Conservation (phyloP, 2,329 filamentous ascomycete genomes). For the Diaporthe sp. region DNA sequence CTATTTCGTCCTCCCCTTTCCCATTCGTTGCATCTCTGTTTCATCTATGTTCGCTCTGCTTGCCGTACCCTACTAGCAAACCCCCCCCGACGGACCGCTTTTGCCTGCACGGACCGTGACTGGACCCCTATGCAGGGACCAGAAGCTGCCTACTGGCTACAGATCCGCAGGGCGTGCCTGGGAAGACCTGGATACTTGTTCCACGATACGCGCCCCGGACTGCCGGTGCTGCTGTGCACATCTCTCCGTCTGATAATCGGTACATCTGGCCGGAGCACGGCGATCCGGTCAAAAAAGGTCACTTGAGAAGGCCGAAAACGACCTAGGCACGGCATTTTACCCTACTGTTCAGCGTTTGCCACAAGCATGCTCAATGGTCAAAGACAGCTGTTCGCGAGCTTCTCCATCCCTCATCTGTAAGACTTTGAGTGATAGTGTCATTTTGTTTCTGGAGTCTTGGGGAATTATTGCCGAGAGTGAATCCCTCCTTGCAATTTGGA, state of each 20-base stretch:
- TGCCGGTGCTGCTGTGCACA: slow-evolving; percentile 7
- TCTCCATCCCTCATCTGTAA: background rate
- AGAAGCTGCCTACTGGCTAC: slow-evolving; percentile 7
- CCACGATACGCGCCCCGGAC: slow-evolving; percentile 7
- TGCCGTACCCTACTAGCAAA: slow-evolving; percentile 19
- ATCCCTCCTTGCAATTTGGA: background rate
- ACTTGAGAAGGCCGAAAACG: slow-evolving; percentile 2
- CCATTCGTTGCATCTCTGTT: slow-evolving; percentile 33
- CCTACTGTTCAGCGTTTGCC: background rate
- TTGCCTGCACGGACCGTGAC: slow-evolving; percentile 18
- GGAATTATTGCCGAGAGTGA: background rate
- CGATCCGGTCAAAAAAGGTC: background rate
- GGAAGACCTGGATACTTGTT: background rate
- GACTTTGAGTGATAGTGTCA: background rate
- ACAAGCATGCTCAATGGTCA: background rate
- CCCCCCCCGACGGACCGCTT: slow-evolving; percentile 16
- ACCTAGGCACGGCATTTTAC: background rate
- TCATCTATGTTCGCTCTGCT: slow-evolving; percentile 30
- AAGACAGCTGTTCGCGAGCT: background rate
- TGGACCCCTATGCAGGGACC: slow-evolving; percentile 32
- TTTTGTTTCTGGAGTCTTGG: background rate
- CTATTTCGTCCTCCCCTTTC: background rate
- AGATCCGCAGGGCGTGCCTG: background rate
- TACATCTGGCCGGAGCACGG: background rate
- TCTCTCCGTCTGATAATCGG: slow-evolving; percentile 21